These are phyloP conservation scores for Lodderomyces beijingensis DNA, from an alignment of 1,139 yeast species.

Conservation along the genomic window DNA sequence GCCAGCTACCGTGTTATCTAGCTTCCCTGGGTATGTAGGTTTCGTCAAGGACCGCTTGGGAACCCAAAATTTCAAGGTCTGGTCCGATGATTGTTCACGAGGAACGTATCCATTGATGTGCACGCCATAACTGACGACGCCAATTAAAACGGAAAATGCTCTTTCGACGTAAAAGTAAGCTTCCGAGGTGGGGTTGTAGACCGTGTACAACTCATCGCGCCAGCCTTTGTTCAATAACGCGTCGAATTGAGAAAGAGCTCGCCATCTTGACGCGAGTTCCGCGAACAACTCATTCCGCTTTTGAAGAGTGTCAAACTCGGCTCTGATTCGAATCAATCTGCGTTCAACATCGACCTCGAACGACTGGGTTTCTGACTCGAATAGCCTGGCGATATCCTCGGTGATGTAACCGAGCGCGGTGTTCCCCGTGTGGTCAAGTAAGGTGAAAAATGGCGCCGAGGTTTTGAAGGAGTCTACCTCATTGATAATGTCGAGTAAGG, in stretches of 20 bases:
- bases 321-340: slow-evolving; percentile 33
- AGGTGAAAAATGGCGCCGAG: slow-evolving; percentile 24
- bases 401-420: slow-evolving; percentile 51
- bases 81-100: slow-evolving; percentile 27
- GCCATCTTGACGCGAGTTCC: slow-evolving; percentile 42
- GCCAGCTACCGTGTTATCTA: slow-evolving; percentile 94
- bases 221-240: slow-evolving; percentile 60
- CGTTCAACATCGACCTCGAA: slow-evolving; percentile 30
- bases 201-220: slow-evolving; percentile 80
- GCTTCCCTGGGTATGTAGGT: slow-evolving; percentile 84
- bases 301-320: slow-evolving; percentile 39
- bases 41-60: slow-evolving; percentile 76
- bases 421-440: slow-evolving; percentile 48
- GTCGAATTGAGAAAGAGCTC: slow-evolving; percentile 30
- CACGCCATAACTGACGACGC: slow-evolving; percentile 85
- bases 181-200: slow-evolving; percentile 50
- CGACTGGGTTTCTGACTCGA: slow-evolving; percentile 19
- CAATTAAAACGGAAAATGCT: slow-evolving; percentile 74
- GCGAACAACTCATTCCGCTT: slow-evolving; percentile 44
- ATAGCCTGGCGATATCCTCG: slow-evolving; percentile 38
- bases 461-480: slow-evolving; percentile 48
- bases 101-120: slow-evolving; percentile 79
- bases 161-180: slow-evolving; percentile 76
- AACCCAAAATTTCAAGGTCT: slow-evolving; percentile 67
- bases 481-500: slow-evolving; percentile 23